Evolutionary conservation across 441 rosid species (phyloP).

Genomic region (Arabidopsis lyrata): DNA sequence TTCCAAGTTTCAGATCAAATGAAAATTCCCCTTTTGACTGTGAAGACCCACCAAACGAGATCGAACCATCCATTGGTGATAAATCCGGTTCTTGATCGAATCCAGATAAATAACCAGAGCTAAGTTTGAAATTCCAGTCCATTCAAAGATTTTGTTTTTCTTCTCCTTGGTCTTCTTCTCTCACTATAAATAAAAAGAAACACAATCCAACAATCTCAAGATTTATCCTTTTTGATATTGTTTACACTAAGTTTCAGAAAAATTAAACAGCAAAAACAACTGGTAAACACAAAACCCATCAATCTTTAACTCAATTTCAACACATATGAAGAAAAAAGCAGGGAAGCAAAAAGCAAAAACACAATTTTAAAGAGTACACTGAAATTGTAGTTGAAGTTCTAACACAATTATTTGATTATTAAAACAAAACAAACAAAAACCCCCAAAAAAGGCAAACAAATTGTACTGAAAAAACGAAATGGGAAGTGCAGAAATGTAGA

Average conservation of each 20-base stretch:
- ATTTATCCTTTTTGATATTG: slow-evolving; percentile 22
- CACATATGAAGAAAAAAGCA: background rate
- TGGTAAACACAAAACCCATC: background rate
- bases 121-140: slow-evolving; percentile 48
- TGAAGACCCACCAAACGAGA: slow-evolving; percentile 48
- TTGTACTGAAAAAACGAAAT: slow-evolving; percentile 32
- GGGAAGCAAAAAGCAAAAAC: background rate
- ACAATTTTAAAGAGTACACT: background rate
- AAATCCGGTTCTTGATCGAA: slow-evolving; percentile 47
- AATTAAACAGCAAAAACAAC: background rate
- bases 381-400: slow-evolving; percentile 8
- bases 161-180: slow-evolving; percentile 1
- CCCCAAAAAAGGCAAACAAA: slow-evolving; percentile 19
- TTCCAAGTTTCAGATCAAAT: slow-evolving; percentile 84
- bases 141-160: slow-evolving; percentile 26
- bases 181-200: slow-evolving; percentile 11
- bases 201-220: slow-evolving; percentile 23
- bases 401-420: background rate
- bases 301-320: background rate
- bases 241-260: background rate
- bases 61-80: slow-evolving; percentile 53
- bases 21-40: slow-evolving; percentile 56
- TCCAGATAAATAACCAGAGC: slow-evolving; percentile 37
- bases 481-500: slow-evolving; percentile 31
- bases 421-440: background rate